Evolutionary conservation across 495 filamentous ascomycete species (phyloP).

Genomic region (Aspergillus homomorphus): DNA sequence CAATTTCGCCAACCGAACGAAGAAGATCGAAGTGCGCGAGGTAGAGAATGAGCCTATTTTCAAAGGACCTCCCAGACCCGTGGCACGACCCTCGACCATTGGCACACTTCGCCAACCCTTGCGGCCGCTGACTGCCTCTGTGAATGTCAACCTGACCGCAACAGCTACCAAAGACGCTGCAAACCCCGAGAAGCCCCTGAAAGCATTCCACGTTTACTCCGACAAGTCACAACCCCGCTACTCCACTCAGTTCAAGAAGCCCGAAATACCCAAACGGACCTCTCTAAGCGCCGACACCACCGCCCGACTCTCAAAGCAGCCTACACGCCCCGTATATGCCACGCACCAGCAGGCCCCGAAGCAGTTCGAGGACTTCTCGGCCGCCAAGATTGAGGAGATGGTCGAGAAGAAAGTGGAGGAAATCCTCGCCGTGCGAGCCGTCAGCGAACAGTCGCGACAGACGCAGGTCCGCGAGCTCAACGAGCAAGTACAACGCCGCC

Average conservation of each 20-base stretch:
- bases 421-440: conserved; percentile 68
- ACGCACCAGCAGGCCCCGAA: conserved; percentile 24
- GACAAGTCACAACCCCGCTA: conserved; percentile 57
- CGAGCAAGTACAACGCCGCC: conserved; percentile 72
- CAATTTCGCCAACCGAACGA: conserved; percentile 92
- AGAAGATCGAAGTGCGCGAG: conserved; percentile 93
- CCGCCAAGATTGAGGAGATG: conserved; percentile 82
- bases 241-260: conserved; percentile 38
- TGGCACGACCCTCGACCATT: conserved; percentile 38
- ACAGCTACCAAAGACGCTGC: conserved; percentile 47
- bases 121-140: conserved; percentile 60
- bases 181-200: conserved; percentile 67
- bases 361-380: conserved; percentile 53
- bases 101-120: conserved; percentile 68
- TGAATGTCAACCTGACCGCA: conserved; percentile 56
- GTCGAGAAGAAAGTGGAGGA: conserved; percentile 89
- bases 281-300: conserved; percentile 40
- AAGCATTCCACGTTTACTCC: conserved; percentile 78
- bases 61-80: conserved; percentile 61
- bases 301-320: conserved; percentile 28
- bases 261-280: conserved; percentile 34
- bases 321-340: conserved; percentile 29
- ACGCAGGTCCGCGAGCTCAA: conserved; percentile 58
- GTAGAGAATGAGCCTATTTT: conserved; percentile 90
- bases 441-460: conserved; percentile 46